A percentile compares a stretch with the other conserved stretches of the same genome.
phyloP scores from a whole-genome alignment of 1,284 basidiomycete species.

The Boletellus sp. region DNA sequence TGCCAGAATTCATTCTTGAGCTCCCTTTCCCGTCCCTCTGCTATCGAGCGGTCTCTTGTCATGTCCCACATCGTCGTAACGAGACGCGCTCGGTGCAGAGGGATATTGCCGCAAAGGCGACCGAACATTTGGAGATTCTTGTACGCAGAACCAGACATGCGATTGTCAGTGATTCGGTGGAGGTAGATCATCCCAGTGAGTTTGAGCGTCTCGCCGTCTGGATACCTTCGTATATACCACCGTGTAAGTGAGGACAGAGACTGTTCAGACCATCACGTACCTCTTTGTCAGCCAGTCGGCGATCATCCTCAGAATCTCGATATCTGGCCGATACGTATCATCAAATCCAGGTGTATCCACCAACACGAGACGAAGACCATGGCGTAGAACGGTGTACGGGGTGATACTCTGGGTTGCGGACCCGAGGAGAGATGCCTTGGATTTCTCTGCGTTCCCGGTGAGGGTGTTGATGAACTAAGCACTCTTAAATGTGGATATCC shows the following conservation, averaged over 20 bases:
- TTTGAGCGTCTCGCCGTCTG: conserved; percentile 3
- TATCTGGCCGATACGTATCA: conserved; percentile 23
- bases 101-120: conserved; percentile 13
- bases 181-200: conserved; percentile 46
- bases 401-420: conserved; percentile 15
- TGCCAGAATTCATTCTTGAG: conserved; percentile 28
- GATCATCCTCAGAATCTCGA: conserved; percentile 22
- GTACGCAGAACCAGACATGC: conserved; percentile 42
- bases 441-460: conserved; percentile 1
- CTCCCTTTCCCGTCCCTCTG: conserved; percentile 19
- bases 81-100: conserved; percentile 32
- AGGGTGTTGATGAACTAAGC: conserved; percentile 19
- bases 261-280: conserved; percentile 4
- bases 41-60: conserved; percentile 7
- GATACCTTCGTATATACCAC: conserved; percentile 10
- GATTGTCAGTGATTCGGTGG: conserved; percentile 47
- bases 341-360: conserved; percentile 31
- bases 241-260: neutral
- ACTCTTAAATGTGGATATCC: neutral
- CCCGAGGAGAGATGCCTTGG: neutral
- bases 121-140: conserved; percentile 47
- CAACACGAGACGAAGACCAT: conserved; percentile 12
- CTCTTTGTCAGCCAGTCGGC: conserved; percentile 25
- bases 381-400: neutral
- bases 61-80: conserved; percentile 39